Conservation (phyloP, 2,329 filamentous ascomycete genomes). For the Aspergillus viridinutans region DNA sequence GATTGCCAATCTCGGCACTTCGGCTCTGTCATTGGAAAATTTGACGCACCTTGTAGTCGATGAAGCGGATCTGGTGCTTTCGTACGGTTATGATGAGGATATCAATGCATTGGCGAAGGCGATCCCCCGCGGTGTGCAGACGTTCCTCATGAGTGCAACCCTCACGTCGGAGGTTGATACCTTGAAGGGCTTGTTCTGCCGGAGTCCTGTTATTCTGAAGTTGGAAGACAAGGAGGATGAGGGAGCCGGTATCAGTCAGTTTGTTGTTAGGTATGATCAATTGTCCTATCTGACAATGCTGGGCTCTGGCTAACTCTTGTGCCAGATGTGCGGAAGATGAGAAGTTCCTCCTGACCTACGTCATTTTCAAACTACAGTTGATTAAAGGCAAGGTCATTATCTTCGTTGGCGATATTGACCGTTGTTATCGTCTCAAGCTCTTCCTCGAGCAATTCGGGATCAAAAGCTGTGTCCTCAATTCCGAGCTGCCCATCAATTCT, state of each 20-base stretch:
- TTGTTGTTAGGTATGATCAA: constrained; percentile 66
- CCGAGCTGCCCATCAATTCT: constrained; percentile 88
- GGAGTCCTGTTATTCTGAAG: constrained; percentile 72
- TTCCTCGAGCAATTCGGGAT: constrained; percentile 97
- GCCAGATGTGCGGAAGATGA: constrained; percentile 85
- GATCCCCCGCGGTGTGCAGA: constrained; percentile 81
- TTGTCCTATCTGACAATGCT: constrained; percentile 1
- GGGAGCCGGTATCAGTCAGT: constrained; percentile 75
- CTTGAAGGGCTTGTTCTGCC: constrained; percentile 79
- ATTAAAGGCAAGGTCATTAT: constrained; percentile 89
- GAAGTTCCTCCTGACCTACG: constrained; percentile 88
- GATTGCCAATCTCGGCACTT: constrained; percentile 69
- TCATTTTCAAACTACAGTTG: constrained; percentile 91
- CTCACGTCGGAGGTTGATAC: constrained; percentile 82
- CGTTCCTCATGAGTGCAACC: constrained; percentile 90
- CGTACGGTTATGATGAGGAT: constrained; percentile 91
- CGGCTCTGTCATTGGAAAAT: constrained; percentile 64
- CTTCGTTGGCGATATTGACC: constrained; percentile 81
- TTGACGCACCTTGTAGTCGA: constrained; percentile 82
- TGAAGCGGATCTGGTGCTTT: constrained; percentile 88
- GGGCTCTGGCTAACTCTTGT: constrained; percentile 14
- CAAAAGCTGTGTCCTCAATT: constrained; percentile 88
- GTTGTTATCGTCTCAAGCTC: constrained; percentile 86
- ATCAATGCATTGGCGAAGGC: constrained; percentile 72
- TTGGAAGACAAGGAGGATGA: constrained; percentile 78